Evolutionary conservation across 2,329 filamentous ascomycete genomes (phyloP).

Genomic region (Tolypocladium ophioglossoides): DNA sequence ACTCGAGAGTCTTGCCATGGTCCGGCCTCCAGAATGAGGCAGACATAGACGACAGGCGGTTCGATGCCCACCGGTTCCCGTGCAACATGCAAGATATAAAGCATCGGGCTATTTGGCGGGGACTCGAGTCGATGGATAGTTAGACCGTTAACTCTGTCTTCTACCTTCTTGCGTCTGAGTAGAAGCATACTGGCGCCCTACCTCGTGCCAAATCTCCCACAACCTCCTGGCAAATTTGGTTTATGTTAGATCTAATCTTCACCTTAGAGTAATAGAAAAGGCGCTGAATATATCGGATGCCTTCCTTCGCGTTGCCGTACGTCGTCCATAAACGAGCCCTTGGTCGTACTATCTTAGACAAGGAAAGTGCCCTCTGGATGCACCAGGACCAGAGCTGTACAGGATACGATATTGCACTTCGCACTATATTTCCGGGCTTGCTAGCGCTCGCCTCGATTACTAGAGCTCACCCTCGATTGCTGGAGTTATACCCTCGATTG

Average conservation of each 20-base stretch:
- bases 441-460: too few species aligned
- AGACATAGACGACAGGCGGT: neutral
- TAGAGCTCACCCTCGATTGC: too few species aligned
- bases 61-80: conserved; percentile 13
- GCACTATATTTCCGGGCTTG: too few species aligned
- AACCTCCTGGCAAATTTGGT: conserved; percentile 15
- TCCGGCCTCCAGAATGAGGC: conserved; percentile 3
- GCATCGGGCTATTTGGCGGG: conserved; percentile 15
- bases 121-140: conserved; percentile 7
- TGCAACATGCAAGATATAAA: conserved; percentile 5
- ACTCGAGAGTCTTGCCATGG: conserved; percentile 14
- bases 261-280: conserved; percentile 4
- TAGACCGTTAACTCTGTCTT: conserved; percentile 1
- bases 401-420: too few species aligned
- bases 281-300: conserved; percentile 11
- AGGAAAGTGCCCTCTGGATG: too few species aligned
- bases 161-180: neutral
- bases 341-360: too few species aligned
- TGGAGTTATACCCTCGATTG: too few species aligned
- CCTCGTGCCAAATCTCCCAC: conserved; percentile 13
- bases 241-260: conserved; percentile 15
- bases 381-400: too few species aligned
- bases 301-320: conserved; percentile 6
- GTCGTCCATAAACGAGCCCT: neutral
- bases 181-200: neutral